These are phyloP conservation scores for Abrus pulchellus DNA, from an alignment of 306 rosid species.

Conservation along the genomic window DNA sequence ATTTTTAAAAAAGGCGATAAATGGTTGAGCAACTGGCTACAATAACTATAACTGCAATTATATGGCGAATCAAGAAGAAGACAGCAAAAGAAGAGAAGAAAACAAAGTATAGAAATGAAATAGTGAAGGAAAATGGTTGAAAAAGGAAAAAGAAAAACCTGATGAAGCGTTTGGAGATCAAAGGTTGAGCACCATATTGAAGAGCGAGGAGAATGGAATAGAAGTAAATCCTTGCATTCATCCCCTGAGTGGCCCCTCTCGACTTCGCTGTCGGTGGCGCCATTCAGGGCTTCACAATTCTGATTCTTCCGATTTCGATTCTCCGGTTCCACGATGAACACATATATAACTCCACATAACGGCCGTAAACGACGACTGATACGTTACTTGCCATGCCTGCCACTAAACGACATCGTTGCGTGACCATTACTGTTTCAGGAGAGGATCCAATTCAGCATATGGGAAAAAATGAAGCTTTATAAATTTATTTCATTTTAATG, in stretches of 20 bases:
- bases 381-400: slow-evolving; percentile 22
- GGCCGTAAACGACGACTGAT: slow-evolving; percentile 26
- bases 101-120: neutral
- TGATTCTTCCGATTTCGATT: slow-evolving; percentile 32
- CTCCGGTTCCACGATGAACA: slow-evolving; percentile 17
- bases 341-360: neutral
- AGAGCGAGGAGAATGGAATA: slow-evolving; percentile 84
- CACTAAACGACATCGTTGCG: slow-evolving; percentile 38
- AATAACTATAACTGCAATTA: neutral
- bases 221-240: slow-evolving; percentile 60
- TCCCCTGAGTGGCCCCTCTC: slow-evolving; percentile 49
- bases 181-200: slow-evolving; percentile 96
- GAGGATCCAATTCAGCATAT: neutral
- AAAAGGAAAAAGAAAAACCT: slow-evolving; percentile 51
- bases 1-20: neutral
- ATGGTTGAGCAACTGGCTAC: neutral
- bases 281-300: slow-evolving; percentile 59
- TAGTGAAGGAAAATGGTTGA: neutral
- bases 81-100: neutral
- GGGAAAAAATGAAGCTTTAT: neutral
- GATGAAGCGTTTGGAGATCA: slow-evolving; percentile 85
- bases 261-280: slow-evolving; percentile 49
- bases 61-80: neutral
- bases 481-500: neutral
- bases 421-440: slow-evolving; percentile 6